Evolutionary conservation across 768 basidiomycete species (phyloP).

Genomic region (Udeniomyces megalosporus): DNA sequence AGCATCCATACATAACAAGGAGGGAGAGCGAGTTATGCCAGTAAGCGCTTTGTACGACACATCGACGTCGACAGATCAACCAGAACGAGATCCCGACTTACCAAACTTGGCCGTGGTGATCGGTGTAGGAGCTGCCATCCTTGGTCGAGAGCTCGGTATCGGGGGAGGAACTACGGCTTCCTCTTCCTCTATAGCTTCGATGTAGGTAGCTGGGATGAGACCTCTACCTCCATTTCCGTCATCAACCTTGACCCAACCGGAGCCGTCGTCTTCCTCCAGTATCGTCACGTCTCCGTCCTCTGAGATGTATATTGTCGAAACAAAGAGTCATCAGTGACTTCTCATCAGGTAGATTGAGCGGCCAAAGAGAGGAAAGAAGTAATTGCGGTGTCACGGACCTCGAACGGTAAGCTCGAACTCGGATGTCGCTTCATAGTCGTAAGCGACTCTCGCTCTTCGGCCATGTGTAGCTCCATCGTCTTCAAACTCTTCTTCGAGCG

Average conservation of each 20-base stretch:
- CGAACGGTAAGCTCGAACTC: constrained; percentile 10
- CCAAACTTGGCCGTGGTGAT: background rate
- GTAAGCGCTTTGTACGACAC: background rate
- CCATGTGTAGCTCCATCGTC: no score
- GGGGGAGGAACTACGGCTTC: no score
- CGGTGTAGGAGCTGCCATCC: background rate
- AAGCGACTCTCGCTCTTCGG: background rate
- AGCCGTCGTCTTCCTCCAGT: constrained; percentile 15
- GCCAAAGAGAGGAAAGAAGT: background rate
- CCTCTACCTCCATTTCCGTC: background rate
- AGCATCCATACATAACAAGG: no score
- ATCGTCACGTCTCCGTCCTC: constrained; percentile 8
- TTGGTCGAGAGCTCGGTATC: background rate
- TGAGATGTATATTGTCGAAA: background rate
- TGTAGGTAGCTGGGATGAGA: constrained; percentile 11
- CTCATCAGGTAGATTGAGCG: no score
- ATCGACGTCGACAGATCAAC: background rate
- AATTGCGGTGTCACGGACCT: background rate
- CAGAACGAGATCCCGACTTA: background rate
- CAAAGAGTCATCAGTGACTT: no score
- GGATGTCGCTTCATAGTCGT: background rate
- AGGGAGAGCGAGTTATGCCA: background rate
- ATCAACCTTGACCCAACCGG: constrained; percentile 15
- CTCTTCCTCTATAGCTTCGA: background rate
- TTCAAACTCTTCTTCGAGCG: background rate